Percentiles rank a stretch among this genome's conserved stretches.
These are phyloP conservation scores for Lupinus albus DNA, from an alignment of 306 rosid species.

Conservation along the genomic window DNA sequence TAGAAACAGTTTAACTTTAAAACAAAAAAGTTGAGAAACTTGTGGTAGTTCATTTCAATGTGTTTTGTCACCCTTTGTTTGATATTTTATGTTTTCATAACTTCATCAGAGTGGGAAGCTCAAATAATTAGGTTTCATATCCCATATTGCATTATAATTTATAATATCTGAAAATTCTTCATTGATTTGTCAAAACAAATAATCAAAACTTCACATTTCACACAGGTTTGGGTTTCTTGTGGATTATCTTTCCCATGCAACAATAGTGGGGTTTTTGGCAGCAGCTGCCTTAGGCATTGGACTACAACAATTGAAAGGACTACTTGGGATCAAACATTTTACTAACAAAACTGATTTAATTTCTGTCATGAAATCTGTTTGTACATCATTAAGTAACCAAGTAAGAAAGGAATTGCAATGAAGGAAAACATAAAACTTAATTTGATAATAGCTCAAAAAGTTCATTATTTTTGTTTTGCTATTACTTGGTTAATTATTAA, in stretches of 20 bases:
- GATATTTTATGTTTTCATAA: too few species aligned
- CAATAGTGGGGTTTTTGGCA: constrained; percentile 57
- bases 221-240: constrained; percentile 54
- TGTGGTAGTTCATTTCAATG: neutral
- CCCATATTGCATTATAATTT: neutral
- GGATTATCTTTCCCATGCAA: constrained; percentile 63
- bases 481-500: neutral
- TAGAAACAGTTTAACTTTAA: too few species aligned
- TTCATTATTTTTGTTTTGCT: neutral
- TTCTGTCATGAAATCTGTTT: constrained; percentile 52
- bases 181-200: neutral
- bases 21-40: too few species aligned
- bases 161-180: neutral
- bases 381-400: constrained; percentile 41
- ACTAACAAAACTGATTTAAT: constrained; percentile 50
- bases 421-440: neutral
- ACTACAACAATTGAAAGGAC: constrained; percentile 59
- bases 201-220: neutral
- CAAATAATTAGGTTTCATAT: neutral
- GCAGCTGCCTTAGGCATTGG: constrained; percentile 66
- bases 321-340: constrained; percentile 56
- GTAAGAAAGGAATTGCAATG: constrained; percentile 22
- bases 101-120: neutral
- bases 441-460: neutral
- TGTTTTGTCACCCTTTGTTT: neutral